Conservation (phyloP, 1,284 basidiomycete genomes). For the Polyporus tsugae region DNA sequence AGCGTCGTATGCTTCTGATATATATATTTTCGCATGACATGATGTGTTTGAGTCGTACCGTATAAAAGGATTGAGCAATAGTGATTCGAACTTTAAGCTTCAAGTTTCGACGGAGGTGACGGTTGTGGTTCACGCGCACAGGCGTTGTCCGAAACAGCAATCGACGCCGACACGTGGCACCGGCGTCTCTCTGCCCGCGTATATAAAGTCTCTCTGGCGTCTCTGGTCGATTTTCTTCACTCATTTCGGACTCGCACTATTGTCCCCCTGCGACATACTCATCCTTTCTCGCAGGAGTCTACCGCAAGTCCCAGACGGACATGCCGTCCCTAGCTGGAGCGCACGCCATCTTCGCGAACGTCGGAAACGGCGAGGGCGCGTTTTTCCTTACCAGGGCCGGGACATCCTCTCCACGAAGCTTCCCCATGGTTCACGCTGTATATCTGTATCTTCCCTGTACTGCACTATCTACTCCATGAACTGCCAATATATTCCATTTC, state of each 20-base stretch:
- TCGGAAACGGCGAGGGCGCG: constrained; percentile 48
- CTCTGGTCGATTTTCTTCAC: constrained; percentile 31
- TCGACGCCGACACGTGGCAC: not conserved
- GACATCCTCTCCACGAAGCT: constrained; percentile 35
- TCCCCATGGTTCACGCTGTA: constrained; percentile 15
- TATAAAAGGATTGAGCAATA: too few relatives aligned
- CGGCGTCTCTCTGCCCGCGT: not conserved
- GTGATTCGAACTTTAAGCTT: too few relatives aligned
- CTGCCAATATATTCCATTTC: not conserved
- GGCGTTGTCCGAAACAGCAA: not conserved
- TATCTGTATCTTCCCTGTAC: not conserved
- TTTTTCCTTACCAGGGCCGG: constrained; percentile 62
- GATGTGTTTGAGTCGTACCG: too few relatives aligned
- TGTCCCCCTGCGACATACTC: constrained; percentile 53
- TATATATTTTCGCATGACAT: too few relatives aligned
- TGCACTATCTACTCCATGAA: not conserved
- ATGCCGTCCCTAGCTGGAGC: constrained; percentile 54
- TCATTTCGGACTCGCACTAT: constrained; percentile 59
- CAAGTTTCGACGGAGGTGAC: too few relatives aligned
- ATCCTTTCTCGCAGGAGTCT: constrained; percentile 53
- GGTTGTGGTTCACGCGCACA: too few relatives aligned
- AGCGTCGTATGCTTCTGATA: too few relatives aligned
- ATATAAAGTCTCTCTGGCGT: constrained; percentile 1
- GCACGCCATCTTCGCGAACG: constrained; percentile 36
- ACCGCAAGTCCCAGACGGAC: constrained; percentile 56